These are phyloP conservation scores for Aspergillus carlsbadensis DNA, from an alignment of 495 filamentous ascomycete species.

Conservation along the genomic window DNA sequence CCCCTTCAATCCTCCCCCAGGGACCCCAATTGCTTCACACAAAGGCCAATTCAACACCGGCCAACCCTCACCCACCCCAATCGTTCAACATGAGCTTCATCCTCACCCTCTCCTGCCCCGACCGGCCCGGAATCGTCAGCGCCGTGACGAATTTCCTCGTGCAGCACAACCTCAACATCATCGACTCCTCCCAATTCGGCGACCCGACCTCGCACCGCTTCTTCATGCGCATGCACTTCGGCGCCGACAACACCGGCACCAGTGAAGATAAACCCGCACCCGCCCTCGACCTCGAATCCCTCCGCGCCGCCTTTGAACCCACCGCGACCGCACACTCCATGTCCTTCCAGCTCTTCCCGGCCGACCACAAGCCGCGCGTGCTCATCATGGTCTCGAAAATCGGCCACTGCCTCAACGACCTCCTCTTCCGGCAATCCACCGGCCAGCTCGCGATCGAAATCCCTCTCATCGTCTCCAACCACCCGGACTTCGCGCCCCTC, in stretches of 20 bases:
- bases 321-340: conserved; percentile 57
- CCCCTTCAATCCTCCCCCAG: neutral
- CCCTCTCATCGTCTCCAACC: conserved; percentile 68
- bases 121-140: conserved; percentile 73
- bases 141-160: conserved; percentile 72
- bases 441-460: conserved; percentile 63
- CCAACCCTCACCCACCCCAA: neutral
- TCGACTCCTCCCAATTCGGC: conserved; percentile 73
- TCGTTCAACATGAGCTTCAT: conserved; percentile 60
- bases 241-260: conserved; percentile 41
- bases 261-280: conserved; percentile 24
- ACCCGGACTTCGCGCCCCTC: conserved; percentile 65
- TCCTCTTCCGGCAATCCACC: conserved; percentile 68
- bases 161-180: conserved; percentile 64
- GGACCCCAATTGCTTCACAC: too few relatives aligned
- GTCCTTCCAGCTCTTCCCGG: conserved; percentile 62
- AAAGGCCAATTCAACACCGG: conserved; percentile 33
- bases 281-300: conserved; percentile 30
- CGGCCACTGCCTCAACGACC: conserved; percentile 75
- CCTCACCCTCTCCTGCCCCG: conserved; percentile 72
- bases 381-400: conserved; percentile 83
- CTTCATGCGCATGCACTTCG: conserved; percentile 77
- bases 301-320: conserved; percentile 46
- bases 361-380: conserved; percentile 61
- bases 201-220: conserved; percentile 64